phyloP scores from a whole-genome alignment of 257 asterid genomes.

The Rehmannia glutinosa region DNA sequence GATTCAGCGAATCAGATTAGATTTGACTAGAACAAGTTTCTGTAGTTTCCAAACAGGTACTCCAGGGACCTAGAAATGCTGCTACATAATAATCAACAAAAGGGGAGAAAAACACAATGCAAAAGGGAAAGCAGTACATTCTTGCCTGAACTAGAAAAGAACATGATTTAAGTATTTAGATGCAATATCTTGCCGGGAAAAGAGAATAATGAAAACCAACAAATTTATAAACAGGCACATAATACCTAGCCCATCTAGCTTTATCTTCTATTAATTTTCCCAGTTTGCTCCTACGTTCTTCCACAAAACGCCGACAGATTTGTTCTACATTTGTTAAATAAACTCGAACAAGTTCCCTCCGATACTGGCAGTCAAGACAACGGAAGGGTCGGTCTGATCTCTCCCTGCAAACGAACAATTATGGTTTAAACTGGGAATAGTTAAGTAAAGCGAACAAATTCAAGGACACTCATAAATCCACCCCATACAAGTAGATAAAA shows the following conservation, averaged over 20 bases:
- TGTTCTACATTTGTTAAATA: slow-evolving; percentile 92
- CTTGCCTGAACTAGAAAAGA: background rate
- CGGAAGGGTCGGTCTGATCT: slow-evolving; percentile 90
- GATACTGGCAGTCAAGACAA: slow-evolving; percentile 81
- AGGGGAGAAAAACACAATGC: background rate
- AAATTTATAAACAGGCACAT: background rate
- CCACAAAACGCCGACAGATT: slow-evolving; percentile 87
- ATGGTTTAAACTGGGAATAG: background rate
- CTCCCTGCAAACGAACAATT: slow-evolving; percentile 55
- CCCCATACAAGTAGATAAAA: background rate
- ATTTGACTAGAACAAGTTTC: background rate
- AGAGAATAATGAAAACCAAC: too few species aligned
- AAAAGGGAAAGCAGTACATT: background rate
- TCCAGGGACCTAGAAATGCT: background rate
- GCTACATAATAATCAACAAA: background rate
- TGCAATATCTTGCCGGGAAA: background rate
- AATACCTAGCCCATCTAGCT: slow-evolving; percentile 91
- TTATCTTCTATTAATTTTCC: slow-evolving; percentile 81
- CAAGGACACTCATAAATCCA: background rate
- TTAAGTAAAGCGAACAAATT: background rate
- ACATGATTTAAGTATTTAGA: background rate
- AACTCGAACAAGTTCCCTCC: slow-evolving; percentile 93
- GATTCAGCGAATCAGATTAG: background rate
- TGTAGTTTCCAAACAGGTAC: background rate
- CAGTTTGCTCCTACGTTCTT: slow-evolving; percentile 74